Evolutionary conservation across 2,329 filamentous ascomycete genomes (phyloP).

Genomic region (Penicillium sp.): DNA sequence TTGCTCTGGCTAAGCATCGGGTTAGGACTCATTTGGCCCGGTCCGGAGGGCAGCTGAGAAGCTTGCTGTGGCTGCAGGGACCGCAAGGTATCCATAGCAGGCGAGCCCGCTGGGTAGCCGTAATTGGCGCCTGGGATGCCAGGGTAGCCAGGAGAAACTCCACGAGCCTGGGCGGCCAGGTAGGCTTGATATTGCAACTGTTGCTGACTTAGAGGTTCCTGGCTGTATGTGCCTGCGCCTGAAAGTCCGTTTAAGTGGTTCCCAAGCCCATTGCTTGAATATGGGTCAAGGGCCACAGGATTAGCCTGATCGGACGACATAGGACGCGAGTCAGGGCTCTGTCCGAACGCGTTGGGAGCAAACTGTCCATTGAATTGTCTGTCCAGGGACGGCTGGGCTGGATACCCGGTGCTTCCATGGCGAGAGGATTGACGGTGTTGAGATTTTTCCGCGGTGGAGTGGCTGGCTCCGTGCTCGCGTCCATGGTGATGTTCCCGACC

Average conservation of each 20-base stretch:
- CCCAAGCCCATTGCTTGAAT: slow-evolving; percentile 34
- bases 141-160: slow-evolving; percentile 46
- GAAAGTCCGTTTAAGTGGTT: slow-evolving; percentile 32
- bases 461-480: slow-evolving; percentile 35
- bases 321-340: slow-evolving; percentile 39
- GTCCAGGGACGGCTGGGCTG: slow-evolving; percentile 39
- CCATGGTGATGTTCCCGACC: slow-evolving; percentile 42
- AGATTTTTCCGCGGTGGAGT: slow-evolving; percentile 42
- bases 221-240: slow-evolving; percentile 35
- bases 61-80: slow-evolving; percentile 40
- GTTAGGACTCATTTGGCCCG: slow-evolving; percentile 38
- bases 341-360: slow-evolving; percentile 36
- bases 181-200: slow-evolving; percentile 60
- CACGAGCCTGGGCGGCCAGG: slow-evolving; percentile 48
- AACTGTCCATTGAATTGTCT: slow-evolving; percentile 46
- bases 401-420: slow-evolving; percentile 39
- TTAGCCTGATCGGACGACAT: slow-evolving; percentile 38
- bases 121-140: slow-evolving; percentile 46
- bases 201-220: slow-evolving; percentile 47
- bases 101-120: slow-evolving; percentile 44
- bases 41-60: slow-evolving; percentile 36
- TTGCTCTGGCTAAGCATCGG: slow-evolving; percentile 51
- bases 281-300: slow-evolving; percentile 41
- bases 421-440: slow-evolving; percentile 45
- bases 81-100: slow-evolving; percentile 43